A percentile compares a stretch with the other conserved stretches of the same genome.
These are phyloP conservation scores for Neolentinus lepideus DNA, from an alignment of 1,284 basidiomycete genomes.

Conservation along the genomic window DNA sequence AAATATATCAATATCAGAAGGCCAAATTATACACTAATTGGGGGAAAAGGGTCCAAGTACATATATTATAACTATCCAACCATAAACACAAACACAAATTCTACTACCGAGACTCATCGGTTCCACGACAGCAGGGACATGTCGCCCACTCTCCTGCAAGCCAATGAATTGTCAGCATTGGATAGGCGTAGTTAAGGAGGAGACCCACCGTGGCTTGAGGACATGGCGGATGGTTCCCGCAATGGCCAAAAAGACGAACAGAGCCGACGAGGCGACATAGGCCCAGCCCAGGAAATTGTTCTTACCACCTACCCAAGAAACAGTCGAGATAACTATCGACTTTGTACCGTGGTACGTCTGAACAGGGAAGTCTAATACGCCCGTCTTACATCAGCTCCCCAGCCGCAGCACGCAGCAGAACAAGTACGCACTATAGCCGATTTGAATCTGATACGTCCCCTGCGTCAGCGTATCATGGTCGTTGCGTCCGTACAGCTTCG, in stretches of 20 bases:
- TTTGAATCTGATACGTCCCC: slow-evolving; percentile 74
- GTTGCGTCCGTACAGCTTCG: slow-evolving; percentile 91
- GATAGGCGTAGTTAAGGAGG: slow-evolving; percentile 22
- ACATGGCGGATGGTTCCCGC: slow-evolving; percentile 89
- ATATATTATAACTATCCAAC: too few relatives aligned
- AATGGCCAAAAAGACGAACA: slow-evolving; percentile 86
- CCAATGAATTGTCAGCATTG: not conserved
- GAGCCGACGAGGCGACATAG: slow-evolving; percentile 83
- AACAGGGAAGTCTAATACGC: slow-evolving; percentile 83
- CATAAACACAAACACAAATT: too few relatives aligned
- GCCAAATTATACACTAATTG: too few relatives aligned
- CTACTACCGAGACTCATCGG: slow-evolving; percentile 24
- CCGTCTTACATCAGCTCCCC: not conserved
- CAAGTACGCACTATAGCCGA: slow-evolving; percentile 71
- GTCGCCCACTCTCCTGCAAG: slow-evolving; percentile 64
- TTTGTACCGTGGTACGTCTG: slow-evolving; percentile 91
- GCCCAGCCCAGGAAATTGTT: slow-evolving; percentile 97
- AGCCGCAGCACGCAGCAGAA: not conserved
- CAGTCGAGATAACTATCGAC: slow-evolving; percentile 93
- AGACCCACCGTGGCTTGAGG: slow-evolving; percentile 80
- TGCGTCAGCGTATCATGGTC: slow-evolving; percentile 68
- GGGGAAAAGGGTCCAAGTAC: too few relatives aligned
- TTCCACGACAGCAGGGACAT: slow-evolving; percentile 89
- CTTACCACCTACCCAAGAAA: slow-evolving; percentile 97
- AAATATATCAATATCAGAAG: too few relatives aligned